Percentiles rank a stretch among this genome's conserved stretches.
phyloP scores from a whole-genome alignment of 148 eudicot species.

The Nepenthes mirabilis region DNA sequence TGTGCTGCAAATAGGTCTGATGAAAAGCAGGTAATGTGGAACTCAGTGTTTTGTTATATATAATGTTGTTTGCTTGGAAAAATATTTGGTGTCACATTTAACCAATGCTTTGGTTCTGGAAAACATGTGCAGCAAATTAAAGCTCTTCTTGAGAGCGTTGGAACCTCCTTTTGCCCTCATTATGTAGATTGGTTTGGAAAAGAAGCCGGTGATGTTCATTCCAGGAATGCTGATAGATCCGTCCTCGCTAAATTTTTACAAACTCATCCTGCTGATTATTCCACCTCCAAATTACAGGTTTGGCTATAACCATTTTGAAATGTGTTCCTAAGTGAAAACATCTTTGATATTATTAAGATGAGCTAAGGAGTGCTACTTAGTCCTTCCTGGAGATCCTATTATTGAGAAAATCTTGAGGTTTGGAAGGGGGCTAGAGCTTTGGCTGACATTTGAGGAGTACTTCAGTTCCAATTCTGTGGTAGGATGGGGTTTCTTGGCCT shows the following conservation, averaged over 20 bases:
- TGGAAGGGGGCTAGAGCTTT: background rate
- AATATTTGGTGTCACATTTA: background rate
- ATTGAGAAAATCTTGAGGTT: background rate
- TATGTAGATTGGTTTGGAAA: slow-evolving; percentile 69
- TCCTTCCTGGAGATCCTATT: background rate
- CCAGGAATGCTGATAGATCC: slow-evolving; percentile 54
- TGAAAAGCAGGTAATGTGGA: slow-evolving; percentile 63
- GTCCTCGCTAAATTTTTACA: slow-evolving; percentile 69
- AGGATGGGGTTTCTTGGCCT: background rate
- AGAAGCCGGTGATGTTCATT: slow-evolving; percentile 37
- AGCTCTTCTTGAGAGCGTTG: slow-evolving; percentile 73
- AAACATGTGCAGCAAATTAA: slow-evolving; percentile 67
- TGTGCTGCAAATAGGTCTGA: slow-evolving; percentile 86
- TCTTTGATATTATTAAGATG: background rate
- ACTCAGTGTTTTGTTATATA: background rate
- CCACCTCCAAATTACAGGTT: slow-evolving; percentile 78
- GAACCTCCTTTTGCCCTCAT: slow-evolving; percentile 71
- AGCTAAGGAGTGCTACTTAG: too few species aligned
- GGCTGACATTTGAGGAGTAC: too few species aligned
- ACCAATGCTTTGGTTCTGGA: background rate
- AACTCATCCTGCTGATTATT: slow-evolving; percentile 69
- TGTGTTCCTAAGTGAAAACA: background rate
- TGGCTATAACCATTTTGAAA: background rate
- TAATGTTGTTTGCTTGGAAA: background rate
- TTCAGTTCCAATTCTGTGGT: background rate